Conservation (phyloP, 2,329 filamentous ascomycete species). For the Hypoxylon sp. region DNA sequence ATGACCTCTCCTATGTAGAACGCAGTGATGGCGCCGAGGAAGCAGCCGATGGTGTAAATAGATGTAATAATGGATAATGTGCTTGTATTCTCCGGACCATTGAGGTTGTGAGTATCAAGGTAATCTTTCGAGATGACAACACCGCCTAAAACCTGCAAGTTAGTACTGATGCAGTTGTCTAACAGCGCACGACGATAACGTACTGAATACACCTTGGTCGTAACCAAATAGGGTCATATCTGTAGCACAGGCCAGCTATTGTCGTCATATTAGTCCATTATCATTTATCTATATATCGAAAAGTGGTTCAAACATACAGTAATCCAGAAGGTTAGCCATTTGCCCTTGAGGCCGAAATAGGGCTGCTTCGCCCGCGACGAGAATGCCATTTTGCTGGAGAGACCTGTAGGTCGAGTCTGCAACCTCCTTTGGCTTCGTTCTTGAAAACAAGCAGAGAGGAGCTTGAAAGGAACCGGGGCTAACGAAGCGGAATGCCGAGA, state of each 20-base stretch:
- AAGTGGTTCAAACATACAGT: slow-evolving; percentile 37
- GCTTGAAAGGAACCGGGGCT: slow-evolving; percentile 11
- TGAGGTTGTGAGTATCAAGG: slow-evolving; percentile 62
- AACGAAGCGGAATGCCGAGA: slow-evolving; percentile 7
- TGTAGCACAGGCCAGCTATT: slow-evolving; percentile 50
- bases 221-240: slow-evolving; percentile 56
- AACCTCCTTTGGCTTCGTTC: slow-evolving; percentile 16
- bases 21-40: slow-evolving; percentile 59
- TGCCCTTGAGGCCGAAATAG: slow-evolving; percentile 51
- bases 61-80: slow-evolving; percentile 63
- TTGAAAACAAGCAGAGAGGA: slow-evolving; percentile 14
- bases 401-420: slow-evolving; percentile 4
- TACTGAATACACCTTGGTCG: slow-evolving; percentile 68
- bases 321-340: slow-evolving; percentile 53
- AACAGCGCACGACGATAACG: slow-evolving; percentile 1
- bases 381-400: slow-evolving; percentile 43
- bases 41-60: slow-evolving; percentile 60
- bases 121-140: slow-evolving; percentile 69
- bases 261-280: slow-evolving; percentile 11
- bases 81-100: slow-evolving; percentile 56
- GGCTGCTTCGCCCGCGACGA: slow-evolving; percentile 44
- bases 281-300: background rate
- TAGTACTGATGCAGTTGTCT: slow-evolving; percentile 8
- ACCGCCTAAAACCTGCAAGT: slow-evolving; percentile 52
- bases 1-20: slow-evolving; percentile 61